Conservation (phyloP, 2,329 filamentous ascomycete species). For the Harringtonia lauricola region DNA sequence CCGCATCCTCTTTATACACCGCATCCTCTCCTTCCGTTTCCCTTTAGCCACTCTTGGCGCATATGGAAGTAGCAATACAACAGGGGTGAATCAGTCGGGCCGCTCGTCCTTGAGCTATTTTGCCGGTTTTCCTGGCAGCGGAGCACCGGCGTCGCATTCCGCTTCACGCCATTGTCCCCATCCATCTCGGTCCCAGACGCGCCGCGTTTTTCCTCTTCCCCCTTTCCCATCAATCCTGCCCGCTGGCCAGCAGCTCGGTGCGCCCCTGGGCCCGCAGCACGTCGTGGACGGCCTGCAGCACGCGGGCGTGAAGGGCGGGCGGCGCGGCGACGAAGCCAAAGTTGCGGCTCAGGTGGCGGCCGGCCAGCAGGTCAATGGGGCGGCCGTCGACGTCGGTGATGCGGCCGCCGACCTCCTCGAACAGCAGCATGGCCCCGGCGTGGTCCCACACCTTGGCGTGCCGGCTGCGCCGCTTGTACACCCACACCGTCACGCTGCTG, state of each 20-base stretch:
- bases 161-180: too few relatives aligned
- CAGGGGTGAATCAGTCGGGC: too few relatives aligned
- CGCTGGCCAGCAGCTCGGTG: slow-evolving; percentile 7
- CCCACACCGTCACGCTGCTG: slow-evolving; percentile 44
- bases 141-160: too few relatives aligned
- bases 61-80: too few relatives aligned
- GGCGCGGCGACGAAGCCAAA: slow-evolving; percentile 47
- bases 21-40: too few relatives aligned
- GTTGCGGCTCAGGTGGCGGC: slow-evolving; percentile 37
- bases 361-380: slow-evolving; percentile 36
- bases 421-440: slow-evolving; percentile 47
- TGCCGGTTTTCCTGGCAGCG: too few relatives aligned
- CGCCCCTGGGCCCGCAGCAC: slow-evolving; percentile 9
- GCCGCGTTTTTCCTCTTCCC: too few relatives aligned
- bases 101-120: too few relatives aligned
- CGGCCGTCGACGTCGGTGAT: slow-evolving; percentile 43
- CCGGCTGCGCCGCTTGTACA: slow-evolving; percentile 37
- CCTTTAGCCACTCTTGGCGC: too few relatives aligned
- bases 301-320: slow-evolving; percentile 26
- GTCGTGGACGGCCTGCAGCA: slow-evolving; percentile 23
- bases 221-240: not conserved
- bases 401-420: slow-evolving; percentile 43
- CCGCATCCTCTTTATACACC: too few relatives aligned
- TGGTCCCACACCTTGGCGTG: slow-evolving; percentile 49
- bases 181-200: too few relatives aligned